Conservation (phyloP, 306 rosid species). For the Alnus rubra region DNA sequence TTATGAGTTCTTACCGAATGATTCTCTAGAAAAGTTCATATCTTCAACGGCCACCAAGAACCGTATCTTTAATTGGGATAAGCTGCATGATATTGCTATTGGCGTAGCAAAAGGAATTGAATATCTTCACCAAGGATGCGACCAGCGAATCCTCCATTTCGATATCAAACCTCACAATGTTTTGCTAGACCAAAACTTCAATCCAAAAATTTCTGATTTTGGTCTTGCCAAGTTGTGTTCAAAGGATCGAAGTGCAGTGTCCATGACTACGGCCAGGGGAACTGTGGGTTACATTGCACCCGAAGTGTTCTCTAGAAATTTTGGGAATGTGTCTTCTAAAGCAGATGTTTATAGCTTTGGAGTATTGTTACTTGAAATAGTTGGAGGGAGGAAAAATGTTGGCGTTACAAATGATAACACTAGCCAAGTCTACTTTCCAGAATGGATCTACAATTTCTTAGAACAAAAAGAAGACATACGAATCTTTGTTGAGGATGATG, state of each 20-base stretch:
- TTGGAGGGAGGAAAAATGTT: no score
- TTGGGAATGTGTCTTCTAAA: conserved; percentile 38
- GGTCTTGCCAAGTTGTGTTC: conserved; percentile 41
- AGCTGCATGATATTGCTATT: conserved; percentile 7
- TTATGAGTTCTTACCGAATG: conserved; percentile 34
- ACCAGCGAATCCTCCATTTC: conserved; percentile 39
- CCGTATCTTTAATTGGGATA: conserved; percentile 32
- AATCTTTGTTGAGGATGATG: no score
- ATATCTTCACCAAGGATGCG: conserved; percentile 44
- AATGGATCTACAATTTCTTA: no score
- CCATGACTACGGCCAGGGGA: conserved; percentile 34
- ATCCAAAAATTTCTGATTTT: conserved; percentile 42
- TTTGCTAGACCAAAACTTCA: conserved; percentile 29
- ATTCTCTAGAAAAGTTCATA: conserved; percentile 38
- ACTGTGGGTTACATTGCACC: conserved; percentile 47
- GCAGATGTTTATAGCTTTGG: conserved; percentile 41
- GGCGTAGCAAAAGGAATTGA: conserved; percentile 36
- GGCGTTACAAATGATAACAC: no score
- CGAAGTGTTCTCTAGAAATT: conserved; percentile 37
- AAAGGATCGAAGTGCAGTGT: conserved; percentile 21
- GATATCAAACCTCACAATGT: conserved; percentile 46
- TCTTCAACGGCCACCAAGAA: conserved; percentile 22
- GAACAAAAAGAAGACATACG: no score
- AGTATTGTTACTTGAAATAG: conserved; percentile 28
- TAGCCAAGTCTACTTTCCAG: no score